phyloP scores from a whole-genome alignment of 169 alveolate species.

The Eimeria necatrix region DNA sequence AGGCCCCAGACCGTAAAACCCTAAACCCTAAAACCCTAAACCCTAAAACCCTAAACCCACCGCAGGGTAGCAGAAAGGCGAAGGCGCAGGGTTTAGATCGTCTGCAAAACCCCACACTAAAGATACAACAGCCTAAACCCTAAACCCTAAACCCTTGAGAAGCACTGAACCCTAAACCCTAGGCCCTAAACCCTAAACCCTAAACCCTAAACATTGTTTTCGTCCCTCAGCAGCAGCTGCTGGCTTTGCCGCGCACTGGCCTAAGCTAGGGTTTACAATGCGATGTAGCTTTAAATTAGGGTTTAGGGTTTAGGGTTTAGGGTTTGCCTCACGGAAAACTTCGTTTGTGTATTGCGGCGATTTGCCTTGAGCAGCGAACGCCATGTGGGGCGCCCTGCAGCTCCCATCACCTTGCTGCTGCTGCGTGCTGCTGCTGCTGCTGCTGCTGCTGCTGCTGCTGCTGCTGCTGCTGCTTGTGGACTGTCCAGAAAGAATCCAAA shows the following conservation, averaged over 20 bases:
- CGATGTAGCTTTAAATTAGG: no score
- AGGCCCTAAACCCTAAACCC: conserved; percentile 7
- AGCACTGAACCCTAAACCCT: background rate
- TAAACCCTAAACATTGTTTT: background rate
- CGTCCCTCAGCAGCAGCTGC: no score
- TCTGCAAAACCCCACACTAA: background rate
- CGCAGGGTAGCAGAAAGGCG: conserved; percentile 1
- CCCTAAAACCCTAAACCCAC: background rate
- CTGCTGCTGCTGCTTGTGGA: background rate
- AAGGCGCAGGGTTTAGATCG: background rate
- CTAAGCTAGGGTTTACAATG: no score
- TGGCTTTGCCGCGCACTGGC: no score
- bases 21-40: background rate
- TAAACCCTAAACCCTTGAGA: no score
- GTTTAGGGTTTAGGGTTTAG: background rate
- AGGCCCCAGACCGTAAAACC: background rate
- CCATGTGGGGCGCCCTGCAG: background rate
- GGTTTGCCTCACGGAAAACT: background rate
- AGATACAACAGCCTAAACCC: no score
- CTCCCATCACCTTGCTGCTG: background rate
- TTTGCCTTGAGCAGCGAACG: background rate
- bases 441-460: background rate
- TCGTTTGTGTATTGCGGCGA: background rate
- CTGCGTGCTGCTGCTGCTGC: background rate
- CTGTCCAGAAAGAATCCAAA: conserved; percentile 4